phyloP scores from a whole-genome alignment of 352 stramenopile species.

The Phytophthora niederhauseri region DNA sequence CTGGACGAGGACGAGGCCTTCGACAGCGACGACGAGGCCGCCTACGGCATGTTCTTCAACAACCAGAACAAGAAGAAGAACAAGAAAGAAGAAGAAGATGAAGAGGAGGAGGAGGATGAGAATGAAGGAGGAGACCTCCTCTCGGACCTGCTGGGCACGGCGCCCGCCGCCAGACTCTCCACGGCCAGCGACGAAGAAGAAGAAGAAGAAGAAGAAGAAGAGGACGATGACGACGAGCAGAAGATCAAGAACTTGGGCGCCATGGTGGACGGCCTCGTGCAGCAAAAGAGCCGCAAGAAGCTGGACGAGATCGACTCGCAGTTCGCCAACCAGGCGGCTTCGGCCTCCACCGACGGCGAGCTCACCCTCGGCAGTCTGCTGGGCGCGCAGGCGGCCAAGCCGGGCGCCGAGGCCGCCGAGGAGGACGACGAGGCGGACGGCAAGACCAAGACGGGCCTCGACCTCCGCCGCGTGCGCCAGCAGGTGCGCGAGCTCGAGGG shows the following conservation, averaged over 20 bases:
- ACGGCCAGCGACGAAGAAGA: constrained; percentile 51
- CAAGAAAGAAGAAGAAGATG: constrained; percentile 20
- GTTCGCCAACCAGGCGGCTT: constrained; percentile 32
- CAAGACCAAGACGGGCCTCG: constrained; percentile 37
- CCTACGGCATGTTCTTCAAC: constrained; percentile 88
- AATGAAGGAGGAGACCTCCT: constrained; percentile 71
- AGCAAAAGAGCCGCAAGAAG: constrained; percentile 57
- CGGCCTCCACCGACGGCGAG: constrained; percentile 18
- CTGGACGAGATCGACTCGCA: constrained; percentile 56
- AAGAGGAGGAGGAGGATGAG: constrained; percentile 53
- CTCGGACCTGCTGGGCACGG: constrained; percentile 72
- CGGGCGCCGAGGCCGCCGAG: constrained; percentile 37
- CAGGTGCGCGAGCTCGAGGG: constrained; percentile 75
- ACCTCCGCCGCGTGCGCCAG: constrained; percentile 71
- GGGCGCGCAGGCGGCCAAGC: constrained; percentile 47
- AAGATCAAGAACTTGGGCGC: constrained; percentile 59
- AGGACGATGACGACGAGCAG: constrained; percentile 43
- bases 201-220: constrained; percentile 41
- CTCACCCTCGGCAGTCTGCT: constrained; percentile 35
- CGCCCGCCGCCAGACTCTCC: constrained; percentile 57
- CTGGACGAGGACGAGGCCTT: constrained; percentile 95
- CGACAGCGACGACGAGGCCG: constrained; percentile 93
- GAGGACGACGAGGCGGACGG: constrained; percentile 27
- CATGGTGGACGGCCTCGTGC: constrained; percentile 60
- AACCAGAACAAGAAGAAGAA: constrained; percentile 8